Conservation (phyloP, 192 early-diverging fungal genomes). For the Umbelopsis ramanniana region DNA sequence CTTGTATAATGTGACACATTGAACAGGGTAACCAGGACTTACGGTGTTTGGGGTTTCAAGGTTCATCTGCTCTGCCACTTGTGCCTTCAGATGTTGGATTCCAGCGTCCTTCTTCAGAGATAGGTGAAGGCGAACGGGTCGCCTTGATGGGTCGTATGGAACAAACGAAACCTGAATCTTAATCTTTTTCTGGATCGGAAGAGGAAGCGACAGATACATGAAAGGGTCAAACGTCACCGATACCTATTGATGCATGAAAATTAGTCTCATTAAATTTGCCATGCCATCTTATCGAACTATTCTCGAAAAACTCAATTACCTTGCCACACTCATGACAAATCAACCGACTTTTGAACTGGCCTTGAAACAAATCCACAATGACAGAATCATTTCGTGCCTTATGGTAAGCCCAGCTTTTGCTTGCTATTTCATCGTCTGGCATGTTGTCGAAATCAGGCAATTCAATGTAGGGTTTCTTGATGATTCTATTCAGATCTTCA, state of each 20-base stretch:
- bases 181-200: conserved; percentile 68
- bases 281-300: conserved; percentile 49
- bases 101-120: conserved; percentile 68
- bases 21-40: background rate
- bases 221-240: conserved; percentile 87
- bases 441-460: conserved; percentile 72
- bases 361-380: conserved; percentile 55
- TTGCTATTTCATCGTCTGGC: conserved; percentile 71
- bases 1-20: background rate
- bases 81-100: conserved; percentile 60
- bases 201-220: conserved; percentile 76
- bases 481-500: conserved; percentile 85
- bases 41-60: conserved; percentile 43
- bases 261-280: background rate
- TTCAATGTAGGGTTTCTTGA: conserved; percentile 80
- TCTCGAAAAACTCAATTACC: conserved; percentile 70
- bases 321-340: conserved; percentile 64
- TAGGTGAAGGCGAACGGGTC: conserved; percentile 52
- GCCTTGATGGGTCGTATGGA: conserved; percentile 48
- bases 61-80: conserved; percentile 57
- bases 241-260: conserved; percentile 31
- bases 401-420: conserved; percentile 76
- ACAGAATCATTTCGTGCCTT: conserved; percentile 78
- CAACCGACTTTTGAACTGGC: conserved; percentile 45
- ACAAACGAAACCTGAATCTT: conserved; percentile 55